Conservation (phyloP, 2,329 filamentous ascomycete genomes). For the Aspergillus alliaceus region DNA sequence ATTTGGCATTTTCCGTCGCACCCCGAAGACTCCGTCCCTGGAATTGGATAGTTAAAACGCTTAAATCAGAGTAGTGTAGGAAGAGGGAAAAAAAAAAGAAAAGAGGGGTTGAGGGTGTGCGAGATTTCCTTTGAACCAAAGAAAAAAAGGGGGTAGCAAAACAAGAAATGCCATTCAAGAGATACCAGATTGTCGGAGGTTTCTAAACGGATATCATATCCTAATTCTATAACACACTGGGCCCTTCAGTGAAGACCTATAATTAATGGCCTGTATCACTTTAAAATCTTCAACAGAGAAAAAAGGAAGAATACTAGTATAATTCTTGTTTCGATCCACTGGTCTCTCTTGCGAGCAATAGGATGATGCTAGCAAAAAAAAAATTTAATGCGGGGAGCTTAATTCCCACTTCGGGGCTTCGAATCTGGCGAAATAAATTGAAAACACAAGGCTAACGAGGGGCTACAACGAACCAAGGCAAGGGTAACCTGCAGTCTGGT, state of each 20-base stretch:
- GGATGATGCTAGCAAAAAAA: background rate
- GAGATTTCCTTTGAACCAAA: background rate
- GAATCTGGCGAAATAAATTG: background rate
- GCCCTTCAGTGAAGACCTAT: background rate
- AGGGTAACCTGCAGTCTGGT: background rate
- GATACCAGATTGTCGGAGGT: background rate
- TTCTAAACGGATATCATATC: background rate
- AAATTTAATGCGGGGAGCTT: background rate
- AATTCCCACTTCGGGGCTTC: background rate
- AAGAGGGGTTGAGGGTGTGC: background rate
- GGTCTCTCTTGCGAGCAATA: background rate
- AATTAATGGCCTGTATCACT: background rate
- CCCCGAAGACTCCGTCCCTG: slow-evolving; percentile 10
- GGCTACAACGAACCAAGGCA: background rate
- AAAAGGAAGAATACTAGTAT: background rate
- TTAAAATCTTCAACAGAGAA: background rate
- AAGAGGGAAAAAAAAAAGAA: too few species aligned
- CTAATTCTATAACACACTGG: background rate
- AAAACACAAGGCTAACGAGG: too few species aligned
- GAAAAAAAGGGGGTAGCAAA: background rate
- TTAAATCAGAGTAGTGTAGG: background rate
- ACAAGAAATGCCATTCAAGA: background rate
- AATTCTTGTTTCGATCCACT: slow-evolving; percentile 3
- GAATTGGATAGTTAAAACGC: slow-evolving; percentile 1
- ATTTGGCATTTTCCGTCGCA: slow-evolving; percentile 17